Evolutionary conservation across 352 stramenopile species (phyloP).

Genomic region (Phytophthora crassamura): DNA sequence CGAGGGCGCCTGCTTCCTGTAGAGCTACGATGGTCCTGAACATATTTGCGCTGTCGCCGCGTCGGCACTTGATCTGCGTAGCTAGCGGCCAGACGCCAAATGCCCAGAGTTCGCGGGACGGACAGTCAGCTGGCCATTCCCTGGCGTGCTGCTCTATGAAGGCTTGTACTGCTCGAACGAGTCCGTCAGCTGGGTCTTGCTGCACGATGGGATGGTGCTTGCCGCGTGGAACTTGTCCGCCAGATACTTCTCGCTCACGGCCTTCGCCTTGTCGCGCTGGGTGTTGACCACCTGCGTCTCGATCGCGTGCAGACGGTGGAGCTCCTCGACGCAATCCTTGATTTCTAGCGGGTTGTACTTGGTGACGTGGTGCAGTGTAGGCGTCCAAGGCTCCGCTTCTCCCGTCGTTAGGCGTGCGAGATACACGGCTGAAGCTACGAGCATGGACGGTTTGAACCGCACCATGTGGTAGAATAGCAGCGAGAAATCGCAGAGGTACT

Average conservation of each 20-base stretch:
- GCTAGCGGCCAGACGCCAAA: conserved; percentile 10
- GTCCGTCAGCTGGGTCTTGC: conserved; percentile 50
- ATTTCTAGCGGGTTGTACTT: conserved; percentile 79
- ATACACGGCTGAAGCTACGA: conserved; percentile 81
- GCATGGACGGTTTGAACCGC: conserved; percentile 68
- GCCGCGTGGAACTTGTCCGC: conserved; percentile 68
- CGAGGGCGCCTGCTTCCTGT: conserved; percentile 26
- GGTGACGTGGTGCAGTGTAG: conserved; percentile 83
- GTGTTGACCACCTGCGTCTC: conserved; percentile 68
- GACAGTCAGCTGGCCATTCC: conserved; percentile 8
- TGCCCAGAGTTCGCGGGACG: conserved; percentile 3
- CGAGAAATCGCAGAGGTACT: conserved; percentile 83
- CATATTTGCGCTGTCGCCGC: conserved; percentile 11
- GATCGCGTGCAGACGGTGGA: conserved; percentile 65
- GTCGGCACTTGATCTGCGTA: conserved; percentile 12
- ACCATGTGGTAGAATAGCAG: conserved; percentile 80
- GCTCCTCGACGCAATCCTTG: conserved; percentile 66
- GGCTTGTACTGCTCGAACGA: conserved; percentile 52
- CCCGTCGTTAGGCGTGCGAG: conserved; percentile 72
- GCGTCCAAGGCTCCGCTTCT: conserved; percentile 71
- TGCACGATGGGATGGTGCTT: conserved; percentile 55
- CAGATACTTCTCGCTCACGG: conserved; percentile 85
- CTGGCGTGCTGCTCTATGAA: conserved; percentile 22
- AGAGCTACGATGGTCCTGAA: conserved; percentile 29
- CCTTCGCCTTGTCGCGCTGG: conserved; percentile 81